Evolutionary conservation across 495 filamentous ascomycete species (phyloP).

Genomic region (Penicillium manginii): DNA sequence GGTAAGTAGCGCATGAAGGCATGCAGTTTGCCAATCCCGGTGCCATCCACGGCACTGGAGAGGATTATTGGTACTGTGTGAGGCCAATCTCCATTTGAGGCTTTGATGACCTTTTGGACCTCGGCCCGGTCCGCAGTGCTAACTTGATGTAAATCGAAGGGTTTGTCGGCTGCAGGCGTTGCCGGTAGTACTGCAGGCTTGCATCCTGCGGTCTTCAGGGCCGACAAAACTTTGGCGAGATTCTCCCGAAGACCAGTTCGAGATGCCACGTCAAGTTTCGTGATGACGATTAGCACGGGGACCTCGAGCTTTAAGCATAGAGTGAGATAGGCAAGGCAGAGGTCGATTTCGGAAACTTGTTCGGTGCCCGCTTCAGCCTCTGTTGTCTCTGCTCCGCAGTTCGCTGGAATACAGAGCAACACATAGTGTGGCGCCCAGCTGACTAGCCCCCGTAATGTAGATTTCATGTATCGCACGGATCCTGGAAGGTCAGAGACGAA

Average conservation of each 20-base stretch:
- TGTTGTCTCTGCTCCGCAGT: constrained; percentile 59
- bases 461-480: constrained; percentile 82
- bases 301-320: constrained; percentile 79
- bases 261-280: constrained; percentile 87
- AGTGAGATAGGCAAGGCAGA: constrained; percentile 80
- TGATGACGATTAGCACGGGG: constrained; percentile 79
- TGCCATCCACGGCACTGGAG: constrained; percentile 84
- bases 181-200: constrained; percentile 68
- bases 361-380: constrained; percentile 55
- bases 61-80: constrained; percentile 81
- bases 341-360: constrained; percentile 61
- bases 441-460: constrained; percentile 83
- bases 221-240: constrained; percentile 73
- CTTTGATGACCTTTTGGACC: constrained; percentile 52
- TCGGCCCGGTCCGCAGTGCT: constrained; percentile 50
- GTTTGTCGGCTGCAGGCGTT: constrained; percentile 43
- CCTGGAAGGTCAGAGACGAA: constrained; percentile 91
- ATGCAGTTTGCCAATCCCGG: constrained; percentile 79
- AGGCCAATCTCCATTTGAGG: constrained; percentile 45
- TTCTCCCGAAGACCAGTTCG: constrained; percentile 67
- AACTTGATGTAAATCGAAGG: constrained; percentile 42
- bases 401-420: constrained; percentile 82
- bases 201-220: constrained; percentile 73
- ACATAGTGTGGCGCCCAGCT: constrained; percentile 97
- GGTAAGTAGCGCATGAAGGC: constrained; percentile 80